phyloP scores from a whole-genome alignment of 148 eudicot species.

The Rhododendron ovatum region DNA sequence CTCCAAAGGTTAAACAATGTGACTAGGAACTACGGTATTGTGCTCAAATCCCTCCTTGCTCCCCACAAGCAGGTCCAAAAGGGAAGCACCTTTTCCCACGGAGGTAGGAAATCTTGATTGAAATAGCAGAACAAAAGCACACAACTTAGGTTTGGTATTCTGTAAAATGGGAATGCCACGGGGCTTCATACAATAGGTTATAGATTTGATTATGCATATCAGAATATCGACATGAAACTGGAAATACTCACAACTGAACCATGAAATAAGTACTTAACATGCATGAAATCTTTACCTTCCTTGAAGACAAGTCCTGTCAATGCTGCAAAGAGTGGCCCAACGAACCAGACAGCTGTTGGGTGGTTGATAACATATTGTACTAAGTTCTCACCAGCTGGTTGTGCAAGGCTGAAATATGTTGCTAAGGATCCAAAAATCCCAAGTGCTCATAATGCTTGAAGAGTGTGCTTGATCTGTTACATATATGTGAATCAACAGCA shows the following conservation, averaged over 20 bases:
- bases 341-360: slow-evolving; percentile 77
- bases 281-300: slow-evolving; percentile 48
- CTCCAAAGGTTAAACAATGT: neutral
- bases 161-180: neutral
- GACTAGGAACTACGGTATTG: neutral
- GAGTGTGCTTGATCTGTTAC: slow-evolving; percentile 78
- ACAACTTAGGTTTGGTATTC: neutral
- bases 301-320: slow-evolving; percentile 89
- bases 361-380: slow-evolving; percentile 57
- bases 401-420: slow-evolving; percentile 53
- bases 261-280: neutral
- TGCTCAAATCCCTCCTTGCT: too few relatives aligned
- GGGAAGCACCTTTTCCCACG: neutral
- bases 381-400: slow-evolving; percentile 51
- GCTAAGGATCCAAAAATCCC: slow-evolving; percentile 66
- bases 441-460: slow-evolving; percentile 68
- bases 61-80: neutral
- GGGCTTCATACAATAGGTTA: neutral
- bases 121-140: neutral
- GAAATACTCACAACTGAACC: neutral
- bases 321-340: slow-evolving; percentile 83
- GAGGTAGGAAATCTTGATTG: neutral
- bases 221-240: neutral
- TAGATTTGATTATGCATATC: neutral
- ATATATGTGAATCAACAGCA: slow-evolving; percentile 71